phyloP scores from a whole-genome alignment of 2,329 filamentous ascomycete genomes.

The Colletotrichum australisinense region DNA sequence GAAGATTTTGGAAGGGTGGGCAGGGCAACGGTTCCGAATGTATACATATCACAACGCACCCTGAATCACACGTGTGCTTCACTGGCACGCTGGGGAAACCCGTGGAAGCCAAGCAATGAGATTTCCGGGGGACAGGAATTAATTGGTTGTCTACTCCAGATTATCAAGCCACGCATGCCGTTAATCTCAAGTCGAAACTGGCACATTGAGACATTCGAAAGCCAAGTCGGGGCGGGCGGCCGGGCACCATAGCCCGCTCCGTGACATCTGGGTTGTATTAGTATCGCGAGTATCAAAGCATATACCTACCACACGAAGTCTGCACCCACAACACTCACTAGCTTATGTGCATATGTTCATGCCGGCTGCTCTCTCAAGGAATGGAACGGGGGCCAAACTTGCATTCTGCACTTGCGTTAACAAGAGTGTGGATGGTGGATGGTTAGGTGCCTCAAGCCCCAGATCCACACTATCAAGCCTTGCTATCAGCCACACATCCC shows the following conservation, averaged over 20 bases:
- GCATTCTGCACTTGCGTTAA: background rate
- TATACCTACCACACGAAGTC: background rate
- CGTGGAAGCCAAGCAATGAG: background rate
- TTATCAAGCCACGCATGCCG: background rate
- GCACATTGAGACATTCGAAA: background rate
- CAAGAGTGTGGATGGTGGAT: background rate
- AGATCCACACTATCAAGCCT: background rate
- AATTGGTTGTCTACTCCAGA: background rate
- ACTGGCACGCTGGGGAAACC: background rate
- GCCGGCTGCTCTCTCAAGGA: background rate
- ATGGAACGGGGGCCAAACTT: too few relatives aligned
- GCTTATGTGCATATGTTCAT: background rate
- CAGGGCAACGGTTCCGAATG: background rate
- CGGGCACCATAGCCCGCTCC: background rate
- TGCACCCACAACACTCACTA: background rate
- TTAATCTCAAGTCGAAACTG: background rate
- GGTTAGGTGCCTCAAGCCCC: background rate
- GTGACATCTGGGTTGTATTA: background rate
- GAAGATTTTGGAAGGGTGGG: background rate
- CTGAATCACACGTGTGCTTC: background rate
- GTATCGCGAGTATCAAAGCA: background rate
- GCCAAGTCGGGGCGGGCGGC: background rate
- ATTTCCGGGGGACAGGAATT: background rate
- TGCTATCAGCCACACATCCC: conserved; percentile 1
- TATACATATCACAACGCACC: background rate